Evolutionary conservation across 73 alveolate species (phyloP).

Genomic region (Paramecium tetraurelia): DNA sequence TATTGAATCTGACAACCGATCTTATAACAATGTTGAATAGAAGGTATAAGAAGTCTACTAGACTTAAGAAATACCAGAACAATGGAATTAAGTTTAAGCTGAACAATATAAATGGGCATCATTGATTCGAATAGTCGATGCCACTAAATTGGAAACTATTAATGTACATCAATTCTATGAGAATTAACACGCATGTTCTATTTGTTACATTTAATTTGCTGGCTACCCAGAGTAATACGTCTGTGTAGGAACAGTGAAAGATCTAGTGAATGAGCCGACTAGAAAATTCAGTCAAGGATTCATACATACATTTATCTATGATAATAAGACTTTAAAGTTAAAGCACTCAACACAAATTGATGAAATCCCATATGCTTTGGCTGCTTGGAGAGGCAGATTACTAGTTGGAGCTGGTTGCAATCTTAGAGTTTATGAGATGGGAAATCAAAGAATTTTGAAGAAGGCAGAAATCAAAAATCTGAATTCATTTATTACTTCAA

Average conservation of each 20-base stretch:
- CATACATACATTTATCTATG: conserved; percentile 77
- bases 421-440: conserved; percentile 94
- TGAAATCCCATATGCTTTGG: conserved; percentile 90
- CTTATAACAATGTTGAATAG: conserved; percentile 65
- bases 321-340: conserved; percentile 77
- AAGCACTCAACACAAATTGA: conserved; percentile 87
- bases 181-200: conserved; percentile 83
- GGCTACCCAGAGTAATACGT: conserved; percentile 69
- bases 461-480: conserved; percentile 86
- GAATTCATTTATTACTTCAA: conserved; percentile 73
- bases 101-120: conserved; percentile 90
- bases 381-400: conserved; percentile 88
- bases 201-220: conserved; percentile 69
- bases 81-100: conserved; percentile 75
- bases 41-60: conserved; percentile 24
- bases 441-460: conserved; percentile 92
- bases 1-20: conserved; percentile 86
- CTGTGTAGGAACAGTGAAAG: conserved; percentile 79
- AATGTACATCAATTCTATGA: conserved; percentile 80
- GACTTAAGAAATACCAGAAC: conserved; percentile 53
- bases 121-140: conserved; percentile 89
- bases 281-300: conserved; percentile 70
- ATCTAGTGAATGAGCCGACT: conserved; percentile 65
- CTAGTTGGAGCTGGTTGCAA: conserved; percentile 94
- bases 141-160: conserved; percentile 72